Evolutionary conservation across 2,329 filamentous ascomycete species (phyloP).

Genomic region (Kalmusia sp.): DNA sequence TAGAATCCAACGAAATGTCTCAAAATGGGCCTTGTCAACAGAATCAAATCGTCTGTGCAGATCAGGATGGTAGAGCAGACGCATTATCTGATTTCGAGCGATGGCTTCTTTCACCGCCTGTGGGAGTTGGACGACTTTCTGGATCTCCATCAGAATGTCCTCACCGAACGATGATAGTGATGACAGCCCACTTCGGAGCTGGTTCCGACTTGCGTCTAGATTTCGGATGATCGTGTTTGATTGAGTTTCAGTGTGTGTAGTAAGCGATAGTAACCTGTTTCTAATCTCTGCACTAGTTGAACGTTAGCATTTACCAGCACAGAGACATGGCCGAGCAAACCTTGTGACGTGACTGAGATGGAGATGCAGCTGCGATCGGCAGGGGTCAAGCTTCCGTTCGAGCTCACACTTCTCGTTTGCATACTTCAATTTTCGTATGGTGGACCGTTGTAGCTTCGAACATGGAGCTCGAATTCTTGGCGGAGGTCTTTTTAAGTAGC

Average conservation of each 20-base stretch:
- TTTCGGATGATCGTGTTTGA: neutral
- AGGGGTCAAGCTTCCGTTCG: neutral
- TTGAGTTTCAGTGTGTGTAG: neutral
- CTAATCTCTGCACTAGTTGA: neutral
- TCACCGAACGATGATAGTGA: neutral
- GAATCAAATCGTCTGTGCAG: slow-evolving; percentile 4
- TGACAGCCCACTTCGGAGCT: neutral
- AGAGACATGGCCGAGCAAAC: neutral
- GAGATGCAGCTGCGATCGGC: neutral
- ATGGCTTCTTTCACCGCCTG: neutral
- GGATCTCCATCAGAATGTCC: neutral
- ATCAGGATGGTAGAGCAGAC: neutral
- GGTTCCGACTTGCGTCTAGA: neutral
- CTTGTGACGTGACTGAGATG: neutral
- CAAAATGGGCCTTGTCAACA: slow-evolving; percentile 8
- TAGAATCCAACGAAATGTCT: slow-evolving; percentile 17
- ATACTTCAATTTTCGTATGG: neutral
- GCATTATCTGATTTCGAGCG: slow-evolving; percentile 2
- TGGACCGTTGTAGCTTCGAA: neutral
- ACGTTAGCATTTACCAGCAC: neutral
- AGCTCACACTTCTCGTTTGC: neutral
- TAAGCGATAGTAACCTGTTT: neutral
- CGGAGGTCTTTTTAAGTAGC: neutral
- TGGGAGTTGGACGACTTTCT: neutral
- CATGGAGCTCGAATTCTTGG: neutral